phyloP scores from a whole-genome alignment of 2,329 filamentous ascomycete species.

The Aspergillus chevalieri region DNA sequence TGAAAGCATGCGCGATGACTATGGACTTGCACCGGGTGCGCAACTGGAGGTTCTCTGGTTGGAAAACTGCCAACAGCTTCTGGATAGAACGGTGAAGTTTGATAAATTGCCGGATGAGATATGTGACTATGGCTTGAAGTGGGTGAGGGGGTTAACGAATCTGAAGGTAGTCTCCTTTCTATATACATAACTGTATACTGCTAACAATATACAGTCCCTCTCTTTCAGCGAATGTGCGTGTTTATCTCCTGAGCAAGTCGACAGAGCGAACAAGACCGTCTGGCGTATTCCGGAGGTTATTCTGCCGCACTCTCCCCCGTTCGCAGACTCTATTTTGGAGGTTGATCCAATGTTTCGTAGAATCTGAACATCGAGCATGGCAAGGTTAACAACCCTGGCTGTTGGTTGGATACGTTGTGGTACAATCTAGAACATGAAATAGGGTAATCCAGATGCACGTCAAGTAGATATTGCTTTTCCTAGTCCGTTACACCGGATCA shows the following conservation, averaged over 20 bases:
- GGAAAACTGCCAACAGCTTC: conserved; percentile 21
- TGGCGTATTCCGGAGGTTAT: conserved; percentile 25
- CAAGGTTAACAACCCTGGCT: too few relatives aligned
- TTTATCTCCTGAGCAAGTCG: conserved; percentile 16
- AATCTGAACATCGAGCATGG: too few relatives aligned
- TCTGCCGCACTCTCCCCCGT: conserved; percentile 12
- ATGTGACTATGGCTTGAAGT: conserved; percentile 20
- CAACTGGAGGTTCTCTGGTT: conserved; percentile 21
- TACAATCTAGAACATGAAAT: too few relatives aligned
- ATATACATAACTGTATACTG: not conserved
- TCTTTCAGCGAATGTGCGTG: conserved; percentile 22
- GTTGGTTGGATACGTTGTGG: too few relatives aligned
- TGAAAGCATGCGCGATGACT: not conserved
- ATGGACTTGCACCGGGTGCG: conserved; percentile 13
- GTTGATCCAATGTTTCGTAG: conserved; percentile 18
- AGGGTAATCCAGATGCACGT: too few relatives aligned
- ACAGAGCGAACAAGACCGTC: conserved; percentile 17
- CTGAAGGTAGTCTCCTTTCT: conserved; percentile 14
- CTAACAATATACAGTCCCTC: conserved; percentile 16
- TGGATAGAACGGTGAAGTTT: conserved; percentile 6
- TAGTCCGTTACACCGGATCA: too few relatives aligned
- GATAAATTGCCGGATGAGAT: conserved; percentile 3
- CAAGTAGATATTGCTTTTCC: too few relatives aligned
- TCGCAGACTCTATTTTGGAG: conserved; percentile 13
- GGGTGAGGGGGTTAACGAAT: conserved; percentile 18